These are phyloP conservation scores for Mastigamoeba balamuthi DNA, from an alignment of 78 protist genomes.

Conservation along the genomic window DNA sequence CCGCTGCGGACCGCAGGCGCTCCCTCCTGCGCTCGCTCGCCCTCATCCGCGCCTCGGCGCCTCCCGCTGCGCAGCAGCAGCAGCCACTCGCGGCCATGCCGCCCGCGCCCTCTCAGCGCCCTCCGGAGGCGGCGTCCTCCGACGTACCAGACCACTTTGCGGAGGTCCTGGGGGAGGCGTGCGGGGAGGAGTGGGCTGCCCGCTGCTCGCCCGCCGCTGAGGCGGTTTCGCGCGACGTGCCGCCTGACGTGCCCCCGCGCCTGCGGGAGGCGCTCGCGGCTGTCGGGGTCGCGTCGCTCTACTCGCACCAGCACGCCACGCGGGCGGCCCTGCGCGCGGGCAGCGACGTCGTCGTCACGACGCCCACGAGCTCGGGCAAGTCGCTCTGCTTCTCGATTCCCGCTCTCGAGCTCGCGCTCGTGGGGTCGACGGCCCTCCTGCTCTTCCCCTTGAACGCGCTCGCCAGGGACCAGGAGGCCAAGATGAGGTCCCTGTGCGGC, in stretches of 20 bases:
- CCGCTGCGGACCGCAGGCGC: too few species aligned
- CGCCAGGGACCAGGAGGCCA: slow-evolving; percentile 28
- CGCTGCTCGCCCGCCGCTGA: too few species aligned
- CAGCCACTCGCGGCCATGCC: too few species aligned
- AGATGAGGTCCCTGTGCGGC: background rate
- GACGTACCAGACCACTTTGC: too few species aligned
- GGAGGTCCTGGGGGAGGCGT: too few species aligned
- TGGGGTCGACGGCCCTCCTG: too few species aligned
- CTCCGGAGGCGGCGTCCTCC: too few species aligned
- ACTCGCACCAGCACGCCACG: slow-evolving; percentile 22
- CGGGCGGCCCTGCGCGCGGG: background rate
- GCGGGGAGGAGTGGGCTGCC: too few species aligned
- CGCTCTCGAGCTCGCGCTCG: slow-evolving; percentile 4
- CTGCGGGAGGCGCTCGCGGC: background rate
- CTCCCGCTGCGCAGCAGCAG: too few species aligned
- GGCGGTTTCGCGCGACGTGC: background rate
- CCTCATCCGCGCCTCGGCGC: too few species aligned
- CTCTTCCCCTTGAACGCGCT: slow-evolving; percentile 54
- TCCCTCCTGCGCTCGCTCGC: too few species aligned
- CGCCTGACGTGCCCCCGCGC: background rate
- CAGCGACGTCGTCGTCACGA: slow-evolving; percentile 17
- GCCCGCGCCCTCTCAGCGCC: too few species aligned
- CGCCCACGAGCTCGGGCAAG: slow-evolving; percentile 52
- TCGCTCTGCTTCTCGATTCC: slow-evolving; percentile 32
- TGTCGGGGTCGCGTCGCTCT: background rate